Base-by-base conservation (phyloP, 169 alveolate species). In the Plasmodium fragile region DNA sequence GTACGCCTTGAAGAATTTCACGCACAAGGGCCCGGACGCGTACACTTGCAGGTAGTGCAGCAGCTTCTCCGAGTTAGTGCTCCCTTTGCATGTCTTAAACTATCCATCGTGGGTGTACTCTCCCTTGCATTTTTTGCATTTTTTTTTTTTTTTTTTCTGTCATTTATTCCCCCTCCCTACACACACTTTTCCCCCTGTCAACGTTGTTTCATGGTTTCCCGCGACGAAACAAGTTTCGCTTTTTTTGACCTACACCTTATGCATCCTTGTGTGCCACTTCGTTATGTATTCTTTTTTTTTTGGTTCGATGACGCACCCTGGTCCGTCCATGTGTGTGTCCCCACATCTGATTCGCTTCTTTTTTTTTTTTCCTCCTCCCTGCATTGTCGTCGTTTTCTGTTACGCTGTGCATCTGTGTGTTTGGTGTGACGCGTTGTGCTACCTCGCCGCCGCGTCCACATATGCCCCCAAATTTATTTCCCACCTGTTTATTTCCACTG, bases 31-130 rank as follows among this genome's bases (percentile, higher is more conserved):
- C 32, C 73, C 30, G 10, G 82, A 65, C 52, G 52, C 49, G 25
- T 89, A 78, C 81, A 43, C 75, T 36, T 89, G 89, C 55, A 89
- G 94, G 75, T 89, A 39, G 82, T 30, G 70, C n/a, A 65, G 75
- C 5, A 1, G 36, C 75, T 25, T 28, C 75, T 65, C 32, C 75
- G 41, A 65, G 75, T 18, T 28, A n/a, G 2, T 18, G 16, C 73
- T 18, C 73, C 73, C 32, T 10, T 6, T 0, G 32, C 32, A 11
- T 59, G 36, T 59, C 34, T 25, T 59, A 59, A 4, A 3, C 3
- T 6, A n/a, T n/a, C 73, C 2, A 5, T 59, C 34, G 36, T 25
- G 32, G 25, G n/a, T n/a, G n/a, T 25, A 18, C 36, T 65, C 6
- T 2, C 75, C 75, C 75, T 5, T 6, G 10, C 5, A 39, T 13